Evolutionary conservation across 768 basidiomycete species (phyloP), one percentile per base, ranked within the genome.

Genomic region (Chalciporus piperatus): DNA sequence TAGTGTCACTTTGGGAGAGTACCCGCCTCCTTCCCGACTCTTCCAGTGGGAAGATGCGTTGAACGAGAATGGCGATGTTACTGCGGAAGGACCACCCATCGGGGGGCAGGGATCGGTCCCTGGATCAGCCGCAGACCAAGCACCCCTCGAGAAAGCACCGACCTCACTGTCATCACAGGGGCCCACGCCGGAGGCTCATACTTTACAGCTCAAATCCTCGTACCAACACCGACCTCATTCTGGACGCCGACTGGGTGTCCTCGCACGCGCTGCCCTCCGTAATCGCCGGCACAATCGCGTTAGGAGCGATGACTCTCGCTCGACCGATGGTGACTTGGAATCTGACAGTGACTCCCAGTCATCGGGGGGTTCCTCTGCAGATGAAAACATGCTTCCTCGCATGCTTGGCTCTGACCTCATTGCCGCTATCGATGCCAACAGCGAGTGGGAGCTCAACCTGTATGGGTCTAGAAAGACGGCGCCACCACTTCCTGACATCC

Each of bases 331-430:
- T 25, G 55, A 57, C 41, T 56, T 57, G 16, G 59, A 54, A 17
- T 47, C 3, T 1, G 59, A 64, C n/a, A 59, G 47, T 37, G 52
- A 49, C 41, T 65, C 65, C 16, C 55, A 52, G 22, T 41, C 25
- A 28, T 67, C 65, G 17, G 54, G 55, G 20, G 59, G 45, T 17
- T 59, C 65, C 32, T 65, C 59, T 10, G 46, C 40, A 6, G 55
- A 61, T 30, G 59, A 54, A 49, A 45, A 19, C 27, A 54, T 64
- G 42, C 55, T 64, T 14, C 63, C 63, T 39, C 57, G 52, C 20
- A 64, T 64, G 14, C 63, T 65, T 2, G 63, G 64, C 17, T 42
- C 62, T 13, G 65, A 64, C 33, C 65, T 65, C 28, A 59, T 65
- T 12, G 63, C 65, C 6, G 63, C 63, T 4, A 56, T 65, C 28